Evolutionary conservation across 441 rosid species (phyloP).

Genomic region (Gossypium davidsonii): DNA sequence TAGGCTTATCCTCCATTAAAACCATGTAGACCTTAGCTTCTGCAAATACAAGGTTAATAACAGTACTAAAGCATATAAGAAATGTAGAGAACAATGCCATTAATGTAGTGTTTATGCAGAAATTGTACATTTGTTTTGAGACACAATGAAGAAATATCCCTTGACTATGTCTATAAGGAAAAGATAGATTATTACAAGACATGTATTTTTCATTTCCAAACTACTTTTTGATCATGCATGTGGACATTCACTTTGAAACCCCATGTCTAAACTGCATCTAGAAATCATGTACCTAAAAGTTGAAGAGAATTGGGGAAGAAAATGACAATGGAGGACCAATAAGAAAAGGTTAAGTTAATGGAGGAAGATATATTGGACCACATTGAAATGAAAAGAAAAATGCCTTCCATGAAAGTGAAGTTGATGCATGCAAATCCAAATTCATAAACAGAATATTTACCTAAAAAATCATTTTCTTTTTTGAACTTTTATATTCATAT

Average conservation of each 20-base stretch:
- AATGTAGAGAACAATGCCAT: conserved; percentile 22
- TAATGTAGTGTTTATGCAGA: neutral
- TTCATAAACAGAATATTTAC: neutral
- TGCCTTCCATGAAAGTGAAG: neutral
- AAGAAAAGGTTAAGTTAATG: neutral
- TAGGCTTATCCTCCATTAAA: conserved; percentile 35
- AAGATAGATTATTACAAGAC: neutral
- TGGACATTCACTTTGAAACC: neutral
- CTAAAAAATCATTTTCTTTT: neutral
- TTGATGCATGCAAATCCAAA: neutral
- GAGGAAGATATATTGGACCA: conserved; percentile 4
- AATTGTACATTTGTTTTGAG: neutral
- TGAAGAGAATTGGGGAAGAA: neutral
- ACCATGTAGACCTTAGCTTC: conserved; percentile 39
- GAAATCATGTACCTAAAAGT: neutral
- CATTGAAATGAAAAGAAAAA: neutral
- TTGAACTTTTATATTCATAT: neutral
- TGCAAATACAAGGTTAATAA: neutral
- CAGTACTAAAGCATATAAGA: conserved; percentile 9
- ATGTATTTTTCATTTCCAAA: conserved; percentile 12
- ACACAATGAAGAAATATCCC: neutral
- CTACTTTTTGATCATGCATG: conserved; percentile 9
- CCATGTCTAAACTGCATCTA: neutral
- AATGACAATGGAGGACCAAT: neutral
- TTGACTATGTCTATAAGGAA: neutral